phyloP scores from a whole-genome alignment of 805 yeast genomes.

The Kodamaea nitidulidarum region DNA sequence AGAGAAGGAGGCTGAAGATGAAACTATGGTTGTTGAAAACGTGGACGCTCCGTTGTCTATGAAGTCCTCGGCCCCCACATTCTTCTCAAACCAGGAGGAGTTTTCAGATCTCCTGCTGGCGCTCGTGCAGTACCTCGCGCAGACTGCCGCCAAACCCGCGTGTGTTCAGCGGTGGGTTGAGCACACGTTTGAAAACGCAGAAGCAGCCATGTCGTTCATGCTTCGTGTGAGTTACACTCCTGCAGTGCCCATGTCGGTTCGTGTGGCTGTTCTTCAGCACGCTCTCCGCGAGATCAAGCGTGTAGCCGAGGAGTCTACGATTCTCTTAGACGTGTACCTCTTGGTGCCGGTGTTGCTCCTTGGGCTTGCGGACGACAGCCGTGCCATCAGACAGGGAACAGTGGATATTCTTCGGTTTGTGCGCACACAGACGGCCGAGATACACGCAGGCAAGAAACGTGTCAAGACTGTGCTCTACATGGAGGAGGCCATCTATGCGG shows the following conservation, averaged over 20 bases:
- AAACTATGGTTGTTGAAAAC: slow-evolving; percentile 2
- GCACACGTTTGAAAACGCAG: slow-evolving; percentile 26
- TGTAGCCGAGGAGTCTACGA: slow-evolving; percentile 20
- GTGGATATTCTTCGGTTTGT: slow-evolving; percentile 19
- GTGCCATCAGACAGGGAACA: slow-evolving; percentile 42
- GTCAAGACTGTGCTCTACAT: slow-evolving; percentile 39
- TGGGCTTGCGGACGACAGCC: slow-evolving; percentile 49
- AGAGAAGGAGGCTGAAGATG: slow-evolving; percentile 19
- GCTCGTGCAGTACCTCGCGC: slow-evolving; percentile 25
- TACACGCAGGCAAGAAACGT: slow-evolving; percentile 32
- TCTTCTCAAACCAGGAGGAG: slow-evolving; percentile 28
- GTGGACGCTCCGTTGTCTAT: slow-evolving; percentile 32
- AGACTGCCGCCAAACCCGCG: slow-evolving; percentile 4
- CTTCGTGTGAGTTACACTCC: slow-evolving; percentile 54
- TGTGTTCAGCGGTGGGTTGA: not conserved
- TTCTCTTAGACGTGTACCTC: slow-evolving; percentile 40
- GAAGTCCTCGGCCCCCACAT: not conserved
- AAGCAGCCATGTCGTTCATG: slow-evolving; percentile 46
- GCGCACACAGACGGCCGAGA: slow-evolving; percentile 31
- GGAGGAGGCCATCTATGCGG: slow-evolving; percentile 57
- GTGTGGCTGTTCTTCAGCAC: slow-evolving; percentile 46
- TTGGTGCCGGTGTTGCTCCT: slow-evolving; percentile 56
- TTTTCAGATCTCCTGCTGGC: slow-evolving; percentile 41
- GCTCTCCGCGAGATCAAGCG: slow-evolving; percentile 36
- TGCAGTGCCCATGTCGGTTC: slow-evolving; percentile 53